A percentile compares a stretch with the other conserved stretches of the same genome.
Evolutionary conservation across 2,329 filamentous ascomycete genomes (phyloP).

Genomic region (Ophiocordyceps australis): DNA sequence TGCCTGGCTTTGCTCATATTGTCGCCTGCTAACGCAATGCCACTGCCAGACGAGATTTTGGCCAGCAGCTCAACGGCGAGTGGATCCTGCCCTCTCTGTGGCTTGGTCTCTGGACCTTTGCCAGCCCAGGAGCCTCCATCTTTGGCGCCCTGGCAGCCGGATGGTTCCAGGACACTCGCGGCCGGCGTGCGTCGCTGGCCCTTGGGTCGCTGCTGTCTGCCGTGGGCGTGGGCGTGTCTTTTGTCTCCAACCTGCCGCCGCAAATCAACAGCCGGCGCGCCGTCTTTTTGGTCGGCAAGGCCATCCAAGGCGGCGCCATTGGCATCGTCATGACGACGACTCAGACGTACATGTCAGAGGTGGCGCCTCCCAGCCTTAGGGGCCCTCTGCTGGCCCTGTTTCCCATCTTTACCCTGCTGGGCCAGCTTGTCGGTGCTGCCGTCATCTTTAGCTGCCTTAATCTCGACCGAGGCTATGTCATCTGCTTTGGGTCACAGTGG

Average conservation of each 20-base stretch:
- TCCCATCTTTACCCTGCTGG: constrained; percentile 27
- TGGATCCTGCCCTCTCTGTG: constrained; percentile 22
- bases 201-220: constrained; percentile 17
- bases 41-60: constrained; percentile 16
- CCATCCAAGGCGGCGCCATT: constrained; percentile 24
- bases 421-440: constrained; percentile 24
- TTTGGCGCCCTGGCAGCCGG: constrained; percentile 18
- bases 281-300: constrained; percentile 24
- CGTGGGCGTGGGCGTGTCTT: constrained; percentile 14
- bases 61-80: constrained; percentile 9
- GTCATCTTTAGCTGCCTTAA: constrained; percentile 17
- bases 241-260: constrained; percentile 6
- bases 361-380: constrained; percentile 23
- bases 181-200: constrained; percentile 16
- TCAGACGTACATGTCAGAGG: constrained; percentile 30
- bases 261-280: constrained; percentile 11
- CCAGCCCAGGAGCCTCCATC: constrained; percentile 17
- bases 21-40: no score
- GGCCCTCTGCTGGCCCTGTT: constrained; percentile 28
- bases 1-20: neutral
- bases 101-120: constrained; percentile 24
- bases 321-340: constrained; percentile 23
- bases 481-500: constrained; percentile 25
- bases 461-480: constrained; percentile 15
- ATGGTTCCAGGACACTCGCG: constrained; percentile 18